A percentile compares a stretch with the other conserved stretches of the same genome.
Evolutionary conservation across 192 early-diverging fungal species (phyloP).

Genomic region (Umbelopsis isabellina): DNA sequence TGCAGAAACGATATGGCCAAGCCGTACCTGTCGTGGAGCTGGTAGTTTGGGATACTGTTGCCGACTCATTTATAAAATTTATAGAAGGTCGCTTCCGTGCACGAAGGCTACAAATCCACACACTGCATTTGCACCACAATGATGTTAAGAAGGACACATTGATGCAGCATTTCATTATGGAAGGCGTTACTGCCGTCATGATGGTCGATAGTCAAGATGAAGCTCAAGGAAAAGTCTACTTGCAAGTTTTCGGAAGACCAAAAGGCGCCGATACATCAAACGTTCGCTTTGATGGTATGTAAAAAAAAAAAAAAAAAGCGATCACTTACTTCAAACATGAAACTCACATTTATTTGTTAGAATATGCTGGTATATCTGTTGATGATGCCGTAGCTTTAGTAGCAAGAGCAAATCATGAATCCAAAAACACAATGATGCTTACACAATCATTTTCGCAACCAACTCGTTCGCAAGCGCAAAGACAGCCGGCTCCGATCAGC

Average conservation of each 20-base stretch:
- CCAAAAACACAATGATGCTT: background rate
- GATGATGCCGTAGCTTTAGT: slow-evolving; percentile 9
- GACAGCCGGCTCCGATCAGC: background rate
- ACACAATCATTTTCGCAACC: slow-evolving; percentile 3
- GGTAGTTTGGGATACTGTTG: background rate
- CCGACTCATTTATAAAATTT: background rate
- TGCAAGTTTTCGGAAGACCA: slow-evolving; percentile 14
- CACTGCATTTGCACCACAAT: background rate
- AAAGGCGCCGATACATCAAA: background rate
- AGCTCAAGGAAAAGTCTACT: background rate
- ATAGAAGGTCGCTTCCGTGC: slow-evolving; percentile 9
- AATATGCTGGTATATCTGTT: slow-evolving; percentile 18
- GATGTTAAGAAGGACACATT: slow-evolving; percentile 16
- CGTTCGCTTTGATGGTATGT: slow-evolving; percentile 15
- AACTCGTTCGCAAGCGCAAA: background rate
- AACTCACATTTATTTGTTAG: background rate
- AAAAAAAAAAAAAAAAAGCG: too few species aligned
- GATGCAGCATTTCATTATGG: slow-evolving; percentile 18
- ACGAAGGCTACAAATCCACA: background rate
- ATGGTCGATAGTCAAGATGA: slow-evolving; percentile 11
- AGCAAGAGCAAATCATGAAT: background rate
- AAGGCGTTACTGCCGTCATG: slow-evolving; percentile 14
- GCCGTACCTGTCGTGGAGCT: slow-evolving; percentile 15
- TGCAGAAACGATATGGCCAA: slow-evolving; percentile 6
- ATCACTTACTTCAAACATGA: background rate